phyloP scores from a whole-genome alignment of 2,329 filamentous ascomycete species.

The Teratosphaeria nubilosa region DNA sequence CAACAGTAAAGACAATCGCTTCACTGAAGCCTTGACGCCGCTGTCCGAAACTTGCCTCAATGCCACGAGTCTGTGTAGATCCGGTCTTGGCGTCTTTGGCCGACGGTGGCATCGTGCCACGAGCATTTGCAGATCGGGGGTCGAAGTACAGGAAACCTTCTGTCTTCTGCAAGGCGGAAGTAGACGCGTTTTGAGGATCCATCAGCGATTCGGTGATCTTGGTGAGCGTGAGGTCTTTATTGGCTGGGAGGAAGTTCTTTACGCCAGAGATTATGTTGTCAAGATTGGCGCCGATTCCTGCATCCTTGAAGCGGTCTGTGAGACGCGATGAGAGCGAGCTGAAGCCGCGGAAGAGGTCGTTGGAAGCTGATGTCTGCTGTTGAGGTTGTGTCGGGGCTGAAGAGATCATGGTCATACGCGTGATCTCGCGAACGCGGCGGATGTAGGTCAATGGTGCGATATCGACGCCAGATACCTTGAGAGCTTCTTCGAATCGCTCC shows the following conservation, averaged over 20 bases:
- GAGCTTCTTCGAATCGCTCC: constrained; percentile 73
- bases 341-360: constrained; percentile 85
- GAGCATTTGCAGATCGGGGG: constrained; percentile 81
- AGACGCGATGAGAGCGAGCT: constrained; percentile 83
- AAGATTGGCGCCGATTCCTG: constrained; percentile 75
- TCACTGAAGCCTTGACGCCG: constrained; percentile 44
- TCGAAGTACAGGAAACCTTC: constrained; percentile 97
- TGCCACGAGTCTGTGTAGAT: constrained; percentile 43
- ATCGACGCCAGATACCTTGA: constrained; percentile 66
- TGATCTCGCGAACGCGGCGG: constrained; percentile 82
- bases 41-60: constrained; percentile 80
- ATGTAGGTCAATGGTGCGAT: constrained; percentile 74
- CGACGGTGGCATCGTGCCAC: constrained; percentile 80
- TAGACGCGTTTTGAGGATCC: constrained; percentile 84
- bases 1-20: constrained; percentile 38
- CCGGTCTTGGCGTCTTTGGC: constrained; percentile 35
- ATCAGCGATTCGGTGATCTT: constrained; percentile 98
- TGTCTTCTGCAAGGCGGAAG: constrained; percentile 88
- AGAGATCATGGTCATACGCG: constrained; percentile 95
- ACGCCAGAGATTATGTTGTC: constrained; percentile 91
- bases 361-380: constrained; percentile 50
- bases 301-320: constrained; percentile 88
- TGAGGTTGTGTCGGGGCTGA: constrained; percentile 55
- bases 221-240: constrained; percentile 90
- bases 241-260: constrained; percentile 94